phyloP scores from a whole-genome alignment of 345 rosid species.

The Tarenaya hassleriana region DNA sequence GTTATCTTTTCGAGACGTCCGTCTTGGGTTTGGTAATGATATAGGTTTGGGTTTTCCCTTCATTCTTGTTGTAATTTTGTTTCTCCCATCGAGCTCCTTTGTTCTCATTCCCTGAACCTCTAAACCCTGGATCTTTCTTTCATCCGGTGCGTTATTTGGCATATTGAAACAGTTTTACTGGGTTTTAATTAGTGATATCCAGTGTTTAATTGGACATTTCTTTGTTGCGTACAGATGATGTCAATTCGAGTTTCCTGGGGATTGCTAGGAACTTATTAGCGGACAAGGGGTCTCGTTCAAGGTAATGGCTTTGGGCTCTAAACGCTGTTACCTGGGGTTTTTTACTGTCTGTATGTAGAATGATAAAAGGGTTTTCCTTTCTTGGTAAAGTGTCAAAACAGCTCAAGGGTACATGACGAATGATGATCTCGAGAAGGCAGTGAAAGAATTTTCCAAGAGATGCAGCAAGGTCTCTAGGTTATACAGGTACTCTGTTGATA shows the following conservation, averaged over 20 bases:
- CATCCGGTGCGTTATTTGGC: too few relatives aligned
- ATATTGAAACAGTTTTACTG: not conserved
- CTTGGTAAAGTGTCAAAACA: constrained; percentile 33
- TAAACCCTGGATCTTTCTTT: too few relatives aligned
- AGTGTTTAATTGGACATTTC: not conserved
- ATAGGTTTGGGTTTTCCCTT: too few relatives aligned
- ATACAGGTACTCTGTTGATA: constrained; percentile 50
- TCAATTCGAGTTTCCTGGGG: constrained; percentile 27
- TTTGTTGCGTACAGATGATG: constrained; percentile 25
- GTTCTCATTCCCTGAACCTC: too few relatives aligned
- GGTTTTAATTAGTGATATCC: not conserved
- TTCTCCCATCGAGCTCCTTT: not conserved
- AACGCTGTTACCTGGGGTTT: constrained; percentile 2
- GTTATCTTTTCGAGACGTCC: constrained; percentile 1
- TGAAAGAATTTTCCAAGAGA: constrained; percentile 59
- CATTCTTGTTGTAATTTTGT: not conserved
- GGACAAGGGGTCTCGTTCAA: constrained; percentile 27
- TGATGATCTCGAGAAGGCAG: constrained; percentile 66
- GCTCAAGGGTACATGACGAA: constrained; percentile 74
- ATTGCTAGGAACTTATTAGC: constrained; percentile 39
- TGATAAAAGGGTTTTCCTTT: constrained; percentile 5
- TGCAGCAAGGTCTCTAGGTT: constrained; percentile 76
- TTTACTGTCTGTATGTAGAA: not conserved
- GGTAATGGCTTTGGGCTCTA: constrained; percentile 29
- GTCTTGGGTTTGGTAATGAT: too few relatives aligned